Evolutionary conservation across 2,329 filamentous ascomycete genomes (phyloP), one percentile per base, ranked within the genome.

Genomic region (Fusarium clavum): DNA sequence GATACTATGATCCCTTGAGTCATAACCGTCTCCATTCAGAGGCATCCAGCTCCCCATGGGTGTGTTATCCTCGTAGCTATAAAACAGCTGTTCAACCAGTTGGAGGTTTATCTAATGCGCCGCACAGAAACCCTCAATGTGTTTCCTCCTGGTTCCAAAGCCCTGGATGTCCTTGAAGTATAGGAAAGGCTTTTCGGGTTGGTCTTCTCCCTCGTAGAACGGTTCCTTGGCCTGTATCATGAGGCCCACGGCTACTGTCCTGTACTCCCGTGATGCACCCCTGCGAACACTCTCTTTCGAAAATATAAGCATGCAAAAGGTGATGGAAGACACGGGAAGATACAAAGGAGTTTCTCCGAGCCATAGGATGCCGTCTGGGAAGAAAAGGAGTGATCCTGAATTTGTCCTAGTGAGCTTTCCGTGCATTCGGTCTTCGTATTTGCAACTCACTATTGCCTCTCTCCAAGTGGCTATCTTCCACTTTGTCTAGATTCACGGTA

Each of bases 211-310:
- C 18, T 57, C 34, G 8, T 60, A 64, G 29, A 52, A 60, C 12
- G 64, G 64, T 32, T 59, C 60, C 20, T 24, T 24, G 13, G 34
- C 60, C 8, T 20, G 14, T 8, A 67, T n/a, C 41, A 67, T 43
- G n/a, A 64, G 5, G n/a, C 44, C 45, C 55, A 67, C 59, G 5
- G 55, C 54, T 20, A 60, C 60, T 22, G 49, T 64, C 6, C 53
- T 55, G 11, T 8, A 22, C 5, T 34, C 16, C 5, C n/a, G 18
- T 4, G 27, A 22, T 25, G 8, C 24, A 13, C 16, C 45, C 10
- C 34, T 40, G 13, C 46, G 43, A n/a, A 56, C 46, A 6, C n/a
- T 9, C 18, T 67, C 64, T 25, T 44, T 59, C 13, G 47, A 34
- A 41, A 56, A 67, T 13, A 52, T 18, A 40, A 67, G 51, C 18